phyloP scores from a whole-genome alignment of 768 basidiomycete species.

The Suillus occidentalis region DNA sequence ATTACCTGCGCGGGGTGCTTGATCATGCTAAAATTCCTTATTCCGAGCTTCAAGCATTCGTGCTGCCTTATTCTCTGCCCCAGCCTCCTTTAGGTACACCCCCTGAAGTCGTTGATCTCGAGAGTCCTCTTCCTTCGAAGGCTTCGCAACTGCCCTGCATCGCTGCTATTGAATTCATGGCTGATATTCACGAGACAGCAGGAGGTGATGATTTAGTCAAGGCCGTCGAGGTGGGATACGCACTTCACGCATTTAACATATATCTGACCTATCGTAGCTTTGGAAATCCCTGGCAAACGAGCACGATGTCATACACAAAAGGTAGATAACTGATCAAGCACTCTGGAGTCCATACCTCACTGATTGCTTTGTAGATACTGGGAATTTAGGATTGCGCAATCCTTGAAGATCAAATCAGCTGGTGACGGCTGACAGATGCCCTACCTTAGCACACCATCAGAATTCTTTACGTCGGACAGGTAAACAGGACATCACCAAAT shows the following conservation, averaged over 20 bases:
- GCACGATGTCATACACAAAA: constrained; percentile 74
- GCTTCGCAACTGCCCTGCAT: constrained; percentile 74
- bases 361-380: constrained; percentile 55
- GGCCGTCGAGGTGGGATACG: constrained; percentile 47
- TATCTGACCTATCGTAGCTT: constrained; percentile 42
- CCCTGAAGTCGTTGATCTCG: constrained; percentile 64
- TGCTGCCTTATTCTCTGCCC: constrained; percentile 57
- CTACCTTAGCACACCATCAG: constrained; percentile 20
- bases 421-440: constrained; percentile 8
- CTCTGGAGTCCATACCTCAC: constrained; percentile 16
- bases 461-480: constrained; percentile 1
- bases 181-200: constrained; percentile 66
- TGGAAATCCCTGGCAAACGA: constrained; percentile 71
- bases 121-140: constrained; percentile 66
- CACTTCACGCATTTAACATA: background rate
- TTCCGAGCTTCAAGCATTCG: constrained; percentile 55
- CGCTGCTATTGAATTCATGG: constrained; percentile 82
- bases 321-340: constrained; percentile 43
- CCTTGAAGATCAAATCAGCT: constrained; percentile 20
- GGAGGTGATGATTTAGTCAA: constrained; percentile 47
- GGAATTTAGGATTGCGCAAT: constrained; percentile 69
- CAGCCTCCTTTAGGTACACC: constrained; percentile 25
- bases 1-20: constrained; percentile 89
- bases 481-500: background rate
- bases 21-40: constrained; percentile 61